Evolutionary conservation across 2,329 filamentous ascomycete genomes (phyloP), one percentile per base, ranked within the genome.

Genomic region (Penicillium sp.): DNA sequence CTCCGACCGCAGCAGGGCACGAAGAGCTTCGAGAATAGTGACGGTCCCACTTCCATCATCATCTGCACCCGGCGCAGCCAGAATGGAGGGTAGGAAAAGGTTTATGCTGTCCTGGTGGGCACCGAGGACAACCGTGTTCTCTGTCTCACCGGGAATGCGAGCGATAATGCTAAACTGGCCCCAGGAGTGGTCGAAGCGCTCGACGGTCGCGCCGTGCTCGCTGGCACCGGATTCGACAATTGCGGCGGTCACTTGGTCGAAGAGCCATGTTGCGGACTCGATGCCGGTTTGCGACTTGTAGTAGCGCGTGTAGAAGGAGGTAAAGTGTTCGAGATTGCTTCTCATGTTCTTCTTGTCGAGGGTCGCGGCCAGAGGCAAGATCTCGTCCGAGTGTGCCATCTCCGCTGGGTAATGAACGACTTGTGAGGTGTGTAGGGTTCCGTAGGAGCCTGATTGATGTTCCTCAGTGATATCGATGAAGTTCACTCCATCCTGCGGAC

Each of bases 21-120:
- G 83, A 64, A 99, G 81, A 3, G 90, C 88, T 72, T 99, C 92
- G 45, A 97, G 81, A 59, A 95, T 97, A 9, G 92, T 97, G 16
- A 97, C 89, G 2, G 90, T 93, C 49, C 90, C 90, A 59, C 87
- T 90, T 55, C 91, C 92, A 66, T 96, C 92, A 61, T 97, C 92
- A 60, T 97, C 93, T n/a, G 92, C 91, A 38, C 92, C 92, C 0
- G 92, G 92, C 0, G 92, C 91, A 12, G 87, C 81, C 29, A 96
- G 79, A 30, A 95, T 76, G 2, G 86, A 88, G 0, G 91, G 92
- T 11, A 95, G 72, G 74, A 89, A 95, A 38, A 95, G 78, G 72
- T 97, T 97, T 73, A 95, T 95, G 62, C 88, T 95, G 70, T 97
- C 92, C 69, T 95, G 91, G 70, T 96, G 91, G 1, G 91, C 90